phyloP scores from a whole-genome alignment of 257 asterid genomes.

The Petunia axillaris region DNA sequence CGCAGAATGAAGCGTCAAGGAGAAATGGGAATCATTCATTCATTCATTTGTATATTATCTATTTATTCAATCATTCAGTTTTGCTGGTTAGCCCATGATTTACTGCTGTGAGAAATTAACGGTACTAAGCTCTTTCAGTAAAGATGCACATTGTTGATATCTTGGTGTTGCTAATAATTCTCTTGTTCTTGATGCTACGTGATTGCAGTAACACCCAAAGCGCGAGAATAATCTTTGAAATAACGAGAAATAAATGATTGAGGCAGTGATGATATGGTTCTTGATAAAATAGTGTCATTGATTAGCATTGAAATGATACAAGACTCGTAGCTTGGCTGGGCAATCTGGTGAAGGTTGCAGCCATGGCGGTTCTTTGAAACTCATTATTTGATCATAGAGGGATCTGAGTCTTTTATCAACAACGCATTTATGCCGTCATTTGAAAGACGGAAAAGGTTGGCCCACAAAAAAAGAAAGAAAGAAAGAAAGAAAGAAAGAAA shows the following conservation, averaged over 20 bases:
- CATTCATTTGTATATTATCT: neutral
- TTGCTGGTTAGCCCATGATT: neutral
- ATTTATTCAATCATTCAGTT: neutral
- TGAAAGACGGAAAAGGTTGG: too few species aligned
- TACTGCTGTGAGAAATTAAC: neutral
- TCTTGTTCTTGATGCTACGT: neutral
- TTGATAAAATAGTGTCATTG: neutral
- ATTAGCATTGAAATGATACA: neutral
- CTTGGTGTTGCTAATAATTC: neutral
- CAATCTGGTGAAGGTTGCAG: conserved; percentile 18
- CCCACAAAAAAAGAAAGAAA: neutral
- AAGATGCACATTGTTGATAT: neutral
- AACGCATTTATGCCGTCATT: too few species aligned
- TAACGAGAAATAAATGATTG: neutral
- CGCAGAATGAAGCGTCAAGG: too few species aligned
- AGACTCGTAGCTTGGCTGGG: conserved; percentile 10
- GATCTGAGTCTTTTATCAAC: neutral
- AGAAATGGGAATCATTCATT: conserved; percentile 9
- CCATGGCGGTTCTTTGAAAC: neutral
- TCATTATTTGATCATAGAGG: neutral
- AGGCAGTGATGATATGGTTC: neutral
- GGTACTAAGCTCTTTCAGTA: conserved; percentile 3
- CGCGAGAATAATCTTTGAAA: neutral
- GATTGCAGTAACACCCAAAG: conserved; percentile 3
- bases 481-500: neutral